Conservation (phyloP, 345 rosid species). For the Sisymbrium irio region DNA sequence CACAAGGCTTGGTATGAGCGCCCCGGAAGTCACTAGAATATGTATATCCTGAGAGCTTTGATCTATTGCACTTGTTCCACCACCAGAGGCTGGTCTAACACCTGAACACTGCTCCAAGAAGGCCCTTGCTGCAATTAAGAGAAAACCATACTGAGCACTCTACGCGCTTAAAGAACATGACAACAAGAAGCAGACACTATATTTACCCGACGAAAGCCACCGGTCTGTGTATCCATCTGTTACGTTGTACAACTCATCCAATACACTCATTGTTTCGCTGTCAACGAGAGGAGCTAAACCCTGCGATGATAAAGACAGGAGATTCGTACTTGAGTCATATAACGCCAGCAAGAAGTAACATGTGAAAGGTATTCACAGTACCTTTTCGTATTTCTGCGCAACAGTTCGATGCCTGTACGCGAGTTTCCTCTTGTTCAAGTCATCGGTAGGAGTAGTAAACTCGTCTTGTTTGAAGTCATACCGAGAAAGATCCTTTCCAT, state of each 20-base stretch:
- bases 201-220: slow-evolving; percentile 87
- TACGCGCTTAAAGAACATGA: not conserved
- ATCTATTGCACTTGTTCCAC: slow-evolving; percentile 18
- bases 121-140: slow-evolving; percentile 52
- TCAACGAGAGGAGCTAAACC: slow-evolving; percentile 56
- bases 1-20: slow-evolving; percentile 84
- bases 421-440: slow-evolving; percentile 60
- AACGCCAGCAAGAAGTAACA: not conserved
- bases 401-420: slow-evolving; percentile 68
- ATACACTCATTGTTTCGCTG: slow-evolving; percentile 40
- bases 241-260: slow-evolving; percentile 63
- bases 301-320: slow-evolving; percentile 37
- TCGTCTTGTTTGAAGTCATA: slow-evolving; percentile 67
- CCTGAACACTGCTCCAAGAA: slow-evolving; percentile 70
- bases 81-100: slow-evolving; percentile 42
- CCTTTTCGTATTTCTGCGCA: slow-evolving; percentile 61
- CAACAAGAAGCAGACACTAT: slow-evolving; percentile 12
- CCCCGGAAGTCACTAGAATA: slow-evolving; percentile 83
- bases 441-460: slow-evolving; percentile 53
- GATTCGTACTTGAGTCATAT: not conserved
- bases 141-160: slow-evolving; percentile 14
- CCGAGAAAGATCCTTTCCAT: slow-evolving; percentile 64
- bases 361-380: slow-evolving; percentile 9
- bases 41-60: slow-evolving; percentile 44
- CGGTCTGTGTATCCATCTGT: slow-evolving; percentile 78